These are phyloP conservation scores for Mikania micrantha DNA, from an alignment of 129 eudicot species.

Conservation along the genomic window DNA sequence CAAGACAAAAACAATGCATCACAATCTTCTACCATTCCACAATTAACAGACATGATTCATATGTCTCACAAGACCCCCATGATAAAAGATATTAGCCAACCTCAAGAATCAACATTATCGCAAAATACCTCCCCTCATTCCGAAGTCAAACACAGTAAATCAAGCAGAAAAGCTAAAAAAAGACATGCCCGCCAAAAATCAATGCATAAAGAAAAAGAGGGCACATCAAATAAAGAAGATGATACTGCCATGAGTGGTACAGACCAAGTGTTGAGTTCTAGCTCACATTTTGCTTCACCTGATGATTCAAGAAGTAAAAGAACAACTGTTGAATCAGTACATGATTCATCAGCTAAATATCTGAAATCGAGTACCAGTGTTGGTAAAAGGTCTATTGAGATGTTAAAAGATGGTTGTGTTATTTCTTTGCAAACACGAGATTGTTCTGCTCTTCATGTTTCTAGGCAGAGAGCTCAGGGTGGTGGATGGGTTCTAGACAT, in stretches of 20 bases:
- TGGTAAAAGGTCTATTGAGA: conserved; percentile 48
- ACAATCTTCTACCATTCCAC: conserved; percentile 43
- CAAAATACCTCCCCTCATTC: conserved; percentile 50
- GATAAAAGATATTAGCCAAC: conserved; percentile 43
- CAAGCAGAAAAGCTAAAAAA: conserved; percentile 91
- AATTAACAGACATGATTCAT: conserved; percentile 36
- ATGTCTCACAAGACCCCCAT: conserved; percentile 42
- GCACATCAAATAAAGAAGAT: conserved; percentile 63
- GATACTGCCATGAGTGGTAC: conserved; percentile 87
- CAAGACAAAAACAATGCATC: conserved; percentile 38
- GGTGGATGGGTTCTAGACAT: conserved; percentile 98
- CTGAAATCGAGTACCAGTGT: conserved; percentile 35
- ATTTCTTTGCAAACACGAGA: conserved; percentile 74
- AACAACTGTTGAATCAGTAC: conserved; percentile 46
- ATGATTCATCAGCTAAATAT: conserved; percentile 39
- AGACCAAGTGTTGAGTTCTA: conserved; percentile 77
- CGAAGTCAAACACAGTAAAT: conserved; percentile 80
- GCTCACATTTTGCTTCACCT: conserved; percentile 83
- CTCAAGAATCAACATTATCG: conserved; percentile 48
- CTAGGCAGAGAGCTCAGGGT: conserved; percentile 88
- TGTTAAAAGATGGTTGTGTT: conserved; percentile 78
- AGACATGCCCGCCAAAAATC: conserved; percentile 81
- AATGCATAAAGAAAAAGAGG: conserved; percentile 62
- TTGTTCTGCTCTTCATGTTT: conserved; percentile 57
- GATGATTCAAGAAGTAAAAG: conserved; percentile 72